Evolutionary conservation across 2,329 filamentous ascomycete genomes (phyloP), one percentile per base, ranked within the genome.

Genomic region (Pyrenochaeta sp.): DNA sequence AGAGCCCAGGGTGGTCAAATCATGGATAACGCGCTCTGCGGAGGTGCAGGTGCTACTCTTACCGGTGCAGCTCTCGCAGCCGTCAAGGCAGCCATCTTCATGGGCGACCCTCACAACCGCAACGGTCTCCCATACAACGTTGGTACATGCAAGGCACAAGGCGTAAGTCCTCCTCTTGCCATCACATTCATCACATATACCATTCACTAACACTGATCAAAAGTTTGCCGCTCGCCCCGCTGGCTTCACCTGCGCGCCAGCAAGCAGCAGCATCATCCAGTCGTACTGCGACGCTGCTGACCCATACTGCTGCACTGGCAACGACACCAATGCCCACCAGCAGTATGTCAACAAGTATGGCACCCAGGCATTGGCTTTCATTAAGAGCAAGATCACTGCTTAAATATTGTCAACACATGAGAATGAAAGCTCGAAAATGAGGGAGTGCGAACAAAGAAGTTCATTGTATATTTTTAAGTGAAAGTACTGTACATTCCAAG

Each of bases 281-380:
- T 83, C 81, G 4, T 87, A 87, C 74, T 87, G 85, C 65, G 84
- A 88, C 55, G 71, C 78, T 4, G 60, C 79, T 3, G 84, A 87
- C 51, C 83, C 83, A 0, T 87, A 84, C 71, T 87, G 85, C 76
- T 87, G 83, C 69, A 84, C 79, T 28, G 85, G 84, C 35, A 84
- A 77, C 56, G 76, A 86, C 47, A 74, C 77, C 18, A 78, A 80
- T 56, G 76, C 79, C 6, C 84, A 87, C 65, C 80, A 85, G 63
- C 77, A 82, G 35, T 87, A 88, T 46, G 83, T 80, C 2, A 71
- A 63, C 48, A 81, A 81, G 55, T 87, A 88, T 48, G 84, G 84
- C 1, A 62, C 74, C 6, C 73, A 83, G 56, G 84, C 84, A 1
- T 62, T 87, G 27, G 53, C 73, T 1, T 88, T 87, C 53, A 80